A percentile compares a stretch with the other conserved stretches of the same genome.
Conservation (phyloP, 345 rosid species). For the Sisymbrium altissimum region DNA sequence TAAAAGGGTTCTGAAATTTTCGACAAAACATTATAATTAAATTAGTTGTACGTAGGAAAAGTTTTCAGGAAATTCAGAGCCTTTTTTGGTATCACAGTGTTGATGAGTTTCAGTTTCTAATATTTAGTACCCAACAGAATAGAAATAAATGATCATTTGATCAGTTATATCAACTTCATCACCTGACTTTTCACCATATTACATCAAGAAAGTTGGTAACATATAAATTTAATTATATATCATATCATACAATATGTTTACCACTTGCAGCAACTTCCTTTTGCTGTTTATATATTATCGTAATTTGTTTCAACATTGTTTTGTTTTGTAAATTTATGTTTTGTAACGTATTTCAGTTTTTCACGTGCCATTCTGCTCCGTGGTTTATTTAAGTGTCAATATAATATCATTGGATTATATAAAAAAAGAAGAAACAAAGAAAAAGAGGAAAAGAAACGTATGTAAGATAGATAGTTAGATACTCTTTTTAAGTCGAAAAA, state of each 20-base stretch:
- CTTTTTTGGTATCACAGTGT: background rate
- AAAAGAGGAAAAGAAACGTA: background rate
- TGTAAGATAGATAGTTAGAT: background rate
- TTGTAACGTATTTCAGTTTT: background rate
- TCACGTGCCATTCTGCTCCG: background rate
- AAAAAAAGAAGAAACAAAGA: background rate
- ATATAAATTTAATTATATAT: background rate
- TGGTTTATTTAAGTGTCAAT: background rate
- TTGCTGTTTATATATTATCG: background rate
- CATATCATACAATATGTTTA: background rate
- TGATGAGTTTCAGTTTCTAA: background rate
- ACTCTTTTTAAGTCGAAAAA: slow-evolving; percentile 10
- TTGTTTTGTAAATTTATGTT: background rate
- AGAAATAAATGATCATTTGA: background rate
- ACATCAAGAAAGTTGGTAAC: background rate
- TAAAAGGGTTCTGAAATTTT: background rate
- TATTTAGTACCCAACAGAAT: background rate
- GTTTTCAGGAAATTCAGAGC: background rate
- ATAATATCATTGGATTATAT: background rate
- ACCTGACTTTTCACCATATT: background rate
- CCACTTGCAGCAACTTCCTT: background rate
- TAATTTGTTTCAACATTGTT: background rate
- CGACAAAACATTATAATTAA: background rate
- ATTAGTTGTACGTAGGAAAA: background rate
- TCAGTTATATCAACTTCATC: background rate